Base-by-base conservation (phyloP, 1,284 basidiomycete genomes). In the Puccinia coronata region DNA sequence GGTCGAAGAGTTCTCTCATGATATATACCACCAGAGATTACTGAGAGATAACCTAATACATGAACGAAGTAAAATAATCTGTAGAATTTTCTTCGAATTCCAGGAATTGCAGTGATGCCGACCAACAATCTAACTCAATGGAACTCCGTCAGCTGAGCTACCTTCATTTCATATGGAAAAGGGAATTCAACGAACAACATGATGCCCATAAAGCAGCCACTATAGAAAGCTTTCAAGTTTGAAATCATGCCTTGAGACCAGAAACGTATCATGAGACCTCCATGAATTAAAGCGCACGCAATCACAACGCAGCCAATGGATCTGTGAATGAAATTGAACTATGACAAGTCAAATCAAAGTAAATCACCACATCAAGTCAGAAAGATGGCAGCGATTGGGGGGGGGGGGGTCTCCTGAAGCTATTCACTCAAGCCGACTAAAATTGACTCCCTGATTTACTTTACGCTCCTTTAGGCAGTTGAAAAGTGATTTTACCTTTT, bases 251-350 rank as follows among this genome's bases (percentile, higher is more conserved):
- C 79, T 73, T 74, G 59, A 8, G 41, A 61, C 31, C 28, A 34
- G 20, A 81, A 53, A 18, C 39, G 43, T 31, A 57, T n/a, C 57
- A 74, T 72, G 16, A 81, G 47, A 20, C 28, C 55, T 4, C 79
- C 79, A 57, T 81, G 79, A 43, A 81, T 41, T 18, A 51, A 65
- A 12, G 70, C 31, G 53, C 43, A 63, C 41, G 28, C 39, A 47
- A 70, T 80, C 39, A 80, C 78, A 16, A 80, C 55, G 53, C 41
- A 63, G 57, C 78, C 70, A 28, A 80, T 57, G 55, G 73, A 63
- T 41, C 67, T 59, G 43, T 80, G 78, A 34, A 80, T 47, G 41
- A 72, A 73, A 34, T 80, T 80, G n/a, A 80, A 61, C 78, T 80
- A 47, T 8, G 14, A 36, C 47, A n/a, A 53, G 36, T 23, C 23